These are phyloP conservation scores for Leptomonas pyrrhocoris DNA, from an alignment of 208 protist species.

Conservation along the genomic window DNA sequence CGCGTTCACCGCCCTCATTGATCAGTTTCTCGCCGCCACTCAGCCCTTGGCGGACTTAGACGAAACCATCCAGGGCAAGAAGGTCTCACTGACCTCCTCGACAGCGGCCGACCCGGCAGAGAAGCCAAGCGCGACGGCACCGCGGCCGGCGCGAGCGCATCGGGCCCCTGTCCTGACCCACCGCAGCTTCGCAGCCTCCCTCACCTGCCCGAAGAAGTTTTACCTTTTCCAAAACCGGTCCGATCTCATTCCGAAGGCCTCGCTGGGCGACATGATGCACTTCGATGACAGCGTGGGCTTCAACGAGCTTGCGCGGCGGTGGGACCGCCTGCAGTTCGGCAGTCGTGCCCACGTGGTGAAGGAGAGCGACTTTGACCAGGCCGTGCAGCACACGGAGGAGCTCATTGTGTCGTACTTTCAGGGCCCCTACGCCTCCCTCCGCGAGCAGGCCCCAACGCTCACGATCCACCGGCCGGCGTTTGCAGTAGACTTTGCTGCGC, in stretches of 20 bases:
- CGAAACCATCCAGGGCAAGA: slow-evolving; percentile 44
- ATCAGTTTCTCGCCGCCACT: slow-evolving; percentile 37
- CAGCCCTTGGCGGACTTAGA: slow-evolving; percentile 72
- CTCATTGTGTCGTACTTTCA: slow-evolving; percentile 83
- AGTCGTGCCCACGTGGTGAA: slow-evolving; percentile 77
- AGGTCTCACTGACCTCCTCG: background rate
- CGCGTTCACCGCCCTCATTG: slow-evolving; percentile 34
- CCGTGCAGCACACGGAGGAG: slow-evolving; percentile 73
- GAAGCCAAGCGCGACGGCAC: background rate
- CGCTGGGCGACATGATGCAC: slow-evolving; percentile 79
- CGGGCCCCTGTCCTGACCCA: slow-evolving; percentile 46
- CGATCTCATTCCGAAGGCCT: slow-evolving; percentile 62
- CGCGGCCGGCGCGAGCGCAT: slow-evolving; percentile 1
- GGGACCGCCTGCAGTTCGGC: slow-evolving; percentile 88
- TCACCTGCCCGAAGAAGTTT: slow-evolving; percentile 87
- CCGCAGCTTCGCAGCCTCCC: slow-evolving; percentile 71
- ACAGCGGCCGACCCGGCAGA: background rate
- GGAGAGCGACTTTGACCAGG: slow-evolving; percentile 67
- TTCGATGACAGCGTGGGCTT: slow-evolving; percentile 88
- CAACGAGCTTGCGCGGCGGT: slow-evolving; percentile 85
- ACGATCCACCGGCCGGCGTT: slow-evolving; percentile 88
- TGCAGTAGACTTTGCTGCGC: slow-evolving; percentile 45
- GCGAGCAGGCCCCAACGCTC: slow-evolving; percentile 81
- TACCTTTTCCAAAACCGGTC: slow-evolving; percentile 67
- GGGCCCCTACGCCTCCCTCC: slow-evolving; percentile 66